Base-by-base conservation (phyloP, 352 stramenopile genomes). In the Phytophthora citrophthora region DNA sequence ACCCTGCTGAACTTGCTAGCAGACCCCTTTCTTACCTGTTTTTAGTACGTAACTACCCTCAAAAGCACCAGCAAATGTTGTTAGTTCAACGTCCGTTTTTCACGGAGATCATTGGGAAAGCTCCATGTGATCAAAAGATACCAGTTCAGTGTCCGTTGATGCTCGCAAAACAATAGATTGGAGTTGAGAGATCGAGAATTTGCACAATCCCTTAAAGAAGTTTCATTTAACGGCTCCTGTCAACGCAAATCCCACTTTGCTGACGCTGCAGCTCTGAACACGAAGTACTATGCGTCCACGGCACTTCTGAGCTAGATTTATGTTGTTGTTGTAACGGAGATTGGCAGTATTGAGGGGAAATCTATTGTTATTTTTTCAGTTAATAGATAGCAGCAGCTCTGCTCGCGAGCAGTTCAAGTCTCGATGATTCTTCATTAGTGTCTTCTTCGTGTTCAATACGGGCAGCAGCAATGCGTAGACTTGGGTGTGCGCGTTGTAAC, bases 401-500 rank as follows among this genome's bases (percentile, higher is more conserved):
- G 9, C 15, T 68, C 13, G 60, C 52, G 5, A 62, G 27, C 16
- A 57, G 4, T 50, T 53, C 6, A 32, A 69, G 23, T 34, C 47
- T 47, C 9, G 54, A 59, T n/a, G 29, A 26, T 9, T 38, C 29
- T 12, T 34, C 8, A 10, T 34, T 8, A 1, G 29, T 15, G n/a
- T 54, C 32, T 20, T 61, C 34, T 46, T 49, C 18, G 18, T 26
- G 38, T 50, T 74, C 66, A 5, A 74, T 46, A 26, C 70, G 61
- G 11, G 54, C 54, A 10, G 66, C 44, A 38, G 52, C 65, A 39
- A 70, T 64, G 2, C 57, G 34, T 11, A 74, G 39, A 29, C 32
- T 57, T 51, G 66, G 66, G 20, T 70, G 57, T 40, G 61, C 49
- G 4, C 43, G 47, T 29, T 74, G 66, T 32, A 74, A 54, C 24